Evolutionary conservation across 1,139 yeast species (phyloP).

Genomic region (Suhomyces atakaporum): DNA sequence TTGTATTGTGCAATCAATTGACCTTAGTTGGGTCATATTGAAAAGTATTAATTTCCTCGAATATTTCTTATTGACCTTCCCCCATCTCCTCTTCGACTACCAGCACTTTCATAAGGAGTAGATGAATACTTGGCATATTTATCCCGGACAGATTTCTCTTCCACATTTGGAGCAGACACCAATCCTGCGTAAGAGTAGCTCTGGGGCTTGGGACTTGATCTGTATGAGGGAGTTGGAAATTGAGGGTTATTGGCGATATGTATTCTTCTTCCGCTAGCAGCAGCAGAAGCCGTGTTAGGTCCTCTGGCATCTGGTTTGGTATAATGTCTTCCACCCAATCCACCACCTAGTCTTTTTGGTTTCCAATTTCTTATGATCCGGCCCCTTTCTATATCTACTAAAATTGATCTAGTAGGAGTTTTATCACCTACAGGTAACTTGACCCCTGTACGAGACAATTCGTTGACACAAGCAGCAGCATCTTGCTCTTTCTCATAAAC

Average conservation of each 20-base stretch:
- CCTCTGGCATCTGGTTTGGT: slow-evolving; percentile 41
- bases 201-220: slow-evolving; percentile 6
- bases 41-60: slow-evolving; percentile 14
- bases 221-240: slow-evolving; percentile 5
- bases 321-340: slow-evolving; percentile 61
- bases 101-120: slow-evolving; percentile 7
- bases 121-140: slow-evolving; percentile 35
- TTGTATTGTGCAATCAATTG: too few species aligned
- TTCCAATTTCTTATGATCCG: slow-evolving; percentile 74
- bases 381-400: slow-evolving; percentile 86
- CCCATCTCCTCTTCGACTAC: slow-evolving; percentile 9
- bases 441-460: slow-evolving; percentile 56
- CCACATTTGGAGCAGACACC: slow-evolving; percentile 1
- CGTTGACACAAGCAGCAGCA: slow-evolving; percentile 60
- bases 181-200: background rate
- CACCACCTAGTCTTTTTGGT: slow-evolving; percentile 73
- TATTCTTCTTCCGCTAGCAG: slow-evolving; percentile 46
- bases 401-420: slow-evolving; percentile 32
- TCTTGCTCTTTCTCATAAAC: slow-evolving; percentile 63
- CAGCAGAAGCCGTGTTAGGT: slow-evolving; percentile 54
- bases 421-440: slow-evolving; percentile 23
- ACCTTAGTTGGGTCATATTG: too few species aligned
- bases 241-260: slow-evolving; percentile 21
- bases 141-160: slow-evolving; percentile 27
- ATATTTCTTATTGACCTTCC: slow-evolving; percentile 29